Conservation (phyloP, 176 grass and related monocot genomes). For the Zoysia pacifica region DNA sequence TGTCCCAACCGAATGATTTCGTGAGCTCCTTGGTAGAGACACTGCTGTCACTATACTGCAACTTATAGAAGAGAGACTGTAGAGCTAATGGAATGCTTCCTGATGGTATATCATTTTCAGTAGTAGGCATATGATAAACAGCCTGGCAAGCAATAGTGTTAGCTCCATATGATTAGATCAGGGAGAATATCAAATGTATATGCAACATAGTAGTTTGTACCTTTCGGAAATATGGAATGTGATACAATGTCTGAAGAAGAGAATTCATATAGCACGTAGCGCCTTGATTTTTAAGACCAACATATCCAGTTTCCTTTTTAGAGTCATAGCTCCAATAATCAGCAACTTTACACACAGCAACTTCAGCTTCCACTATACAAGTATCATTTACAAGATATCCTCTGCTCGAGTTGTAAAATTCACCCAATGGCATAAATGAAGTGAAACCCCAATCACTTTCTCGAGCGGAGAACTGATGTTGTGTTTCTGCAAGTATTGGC, state of each 20-base stretch:
- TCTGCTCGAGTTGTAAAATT: constrained; percentile 88
- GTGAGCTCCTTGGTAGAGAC: constrained; percentile 97
- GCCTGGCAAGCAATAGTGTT: constrained; percentile 62
- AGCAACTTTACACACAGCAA: constrained; percentile 83
- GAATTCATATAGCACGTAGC: constrained; percentile 99
- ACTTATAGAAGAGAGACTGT: constrained; percentile 97
- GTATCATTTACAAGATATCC: constrained; percentile 99
- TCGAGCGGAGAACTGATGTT: constrained; percentile 94
- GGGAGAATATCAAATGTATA: constrained; percentile 19
- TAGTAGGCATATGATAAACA: constrained; percentile 99
- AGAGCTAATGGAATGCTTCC: constrained; percentile 97
- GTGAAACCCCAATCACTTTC: constrained; percentile 99
- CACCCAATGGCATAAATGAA: constrained; percentile 94
- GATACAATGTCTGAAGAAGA: constrained; percentile 96
- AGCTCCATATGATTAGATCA: constrained; percentile 9
- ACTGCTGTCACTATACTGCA: constrained; percentile 96
- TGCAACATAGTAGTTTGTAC: constrained; percentile 42
- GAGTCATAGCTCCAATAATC: constrained; percentile 99
- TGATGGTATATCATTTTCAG: constrained; percentile 93
- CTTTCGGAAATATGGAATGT: constrained; percentile 99
- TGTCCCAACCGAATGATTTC: constrained; percentile 98
- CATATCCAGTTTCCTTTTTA: constrained; percentile 96
- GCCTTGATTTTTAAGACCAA: constrained; percentile 99
- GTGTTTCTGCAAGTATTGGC: constrained; percentile 75
- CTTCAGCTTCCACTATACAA: constrained; percentile 93